These are phyloP conservation scores for Ophiosphaerella korrae DNA, from an alignment of 2,329 filamentous ascomycete species.

Conservation along the genomic window DNA sequence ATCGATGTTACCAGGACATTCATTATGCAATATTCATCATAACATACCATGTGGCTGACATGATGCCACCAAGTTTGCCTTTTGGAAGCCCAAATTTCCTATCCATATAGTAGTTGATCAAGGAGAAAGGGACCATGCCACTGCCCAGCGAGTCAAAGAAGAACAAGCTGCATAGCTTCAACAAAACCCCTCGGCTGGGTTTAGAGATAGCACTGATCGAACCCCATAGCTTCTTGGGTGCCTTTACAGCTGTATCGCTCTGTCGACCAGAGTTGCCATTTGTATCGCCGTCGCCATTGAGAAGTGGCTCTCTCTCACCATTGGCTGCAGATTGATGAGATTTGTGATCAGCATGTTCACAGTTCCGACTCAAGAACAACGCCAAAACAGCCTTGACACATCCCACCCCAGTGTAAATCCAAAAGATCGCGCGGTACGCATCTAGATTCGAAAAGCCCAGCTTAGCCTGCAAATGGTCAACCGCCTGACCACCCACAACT, in stretches of 20 bases:
- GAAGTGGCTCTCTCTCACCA: conserved; percentile 32
- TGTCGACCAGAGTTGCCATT: not conserved
- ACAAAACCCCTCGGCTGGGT: conserved; percentile 60
- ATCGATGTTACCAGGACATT: not conserved
- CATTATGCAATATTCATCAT: not conserved
- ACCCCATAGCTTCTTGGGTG: conserved; percentile 25
- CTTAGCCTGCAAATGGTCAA: conserved; percentile 37
- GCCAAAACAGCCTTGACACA: conserved; percentile 46
- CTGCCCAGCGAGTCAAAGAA: conserved; percentile 72
- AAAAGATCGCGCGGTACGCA: conserved; percentile 50
- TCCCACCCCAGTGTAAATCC: conserved; percentile 50
- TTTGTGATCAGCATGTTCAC: conserved; percentile 37
- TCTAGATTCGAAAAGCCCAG: conserved; percentile 46
- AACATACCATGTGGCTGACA: conserved; percentile 51
- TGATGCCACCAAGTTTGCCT: conserved; percentile 59
- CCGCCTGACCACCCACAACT: conserved; percentile 44
- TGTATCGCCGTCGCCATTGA: conserved; percentile 12
- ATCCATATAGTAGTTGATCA: conserved; percentile 62
- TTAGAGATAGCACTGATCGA: conserved; percentile 62
- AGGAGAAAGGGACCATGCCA: conserved; percentile 63
- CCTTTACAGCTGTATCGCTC: conserved; percentile 19
- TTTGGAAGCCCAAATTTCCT: conserved; percentile 61
- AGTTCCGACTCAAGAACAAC: conserved; percentile 45
- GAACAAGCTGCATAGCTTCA: conserved; percentile 70
- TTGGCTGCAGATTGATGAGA: conserved; percentile 3